Base-by-base conservation (phyloP, 2,329 filamentous ascomycete genomes). In the Fusarium avenaceum region DNA sequence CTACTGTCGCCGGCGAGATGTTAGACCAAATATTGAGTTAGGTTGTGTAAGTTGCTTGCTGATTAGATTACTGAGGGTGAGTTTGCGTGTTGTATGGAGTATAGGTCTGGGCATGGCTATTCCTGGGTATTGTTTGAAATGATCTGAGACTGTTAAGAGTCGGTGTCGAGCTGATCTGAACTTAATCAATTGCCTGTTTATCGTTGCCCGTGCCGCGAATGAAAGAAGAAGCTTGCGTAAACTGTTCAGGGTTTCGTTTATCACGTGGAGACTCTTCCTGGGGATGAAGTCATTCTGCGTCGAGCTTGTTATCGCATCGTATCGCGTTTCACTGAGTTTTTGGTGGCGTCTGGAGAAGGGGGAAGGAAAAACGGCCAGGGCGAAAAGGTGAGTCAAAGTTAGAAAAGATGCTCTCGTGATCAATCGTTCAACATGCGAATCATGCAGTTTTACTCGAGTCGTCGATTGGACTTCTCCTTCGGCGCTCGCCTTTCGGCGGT, bases 81-180 rank as follows among this genome's bases (percentile, higher is more conserved):
- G 28, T 55, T 59, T 60, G 35, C 39, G 35, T 58, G 57, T 47
- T 51, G 52, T 50, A 13, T 42, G 49, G 55, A 57, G 56, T 19
- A 10, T 9, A 4, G 9, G n/a, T n/a, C 51, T 66, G 53, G 22
- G 35, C 26, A 44, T 50, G 40, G 54, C 52, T 24, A 55, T 67
- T 56, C 51, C 39, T 57, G 45, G 35, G 5, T 26, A 40, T 63
- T 45, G 28, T 14, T 7, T 30, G 6, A 24, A 44, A 46, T 46
- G 49, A 49, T 48, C 26, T 49, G 59, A 58, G 48, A 33, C 39
- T 65, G 47, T 58, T 45, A 67, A 68, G 65, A 66, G 68, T 70
- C 67, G 71, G 71, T 71, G 68, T 70, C 68, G 53, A 60, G 13
- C 13, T 65, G 43, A 50, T 51, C 52, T 57, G 61, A 63, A 57